Evolutionary conservation across 176 grass and related monocot genomes (phyloP), one percentile per base, ranked within the genome.

Genomic region (Paspalum notatum): DNA sequence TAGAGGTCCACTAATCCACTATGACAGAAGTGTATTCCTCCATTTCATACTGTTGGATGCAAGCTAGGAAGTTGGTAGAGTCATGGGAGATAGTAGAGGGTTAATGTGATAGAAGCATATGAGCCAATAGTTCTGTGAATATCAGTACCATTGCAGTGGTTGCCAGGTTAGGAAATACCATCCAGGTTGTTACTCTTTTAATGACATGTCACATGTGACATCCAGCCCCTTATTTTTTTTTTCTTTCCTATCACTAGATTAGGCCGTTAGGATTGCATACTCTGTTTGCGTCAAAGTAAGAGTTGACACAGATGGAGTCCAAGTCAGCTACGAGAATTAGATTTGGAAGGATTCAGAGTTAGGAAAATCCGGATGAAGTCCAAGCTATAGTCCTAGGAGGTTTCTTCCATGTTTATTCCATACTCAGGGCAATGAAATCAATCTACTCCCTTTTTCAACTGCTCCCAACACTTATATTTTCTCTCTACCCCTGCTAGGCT

Each of bases 331-430:
- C 4, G 27, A n/a, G 18, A 72, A 16, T 27, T 71, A 72, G 69
- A 46, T 69, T 16, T 60, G 12, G 17, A 43, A 26, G 27, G 44
- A 40, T 7, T 66, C 9, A 39, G 44, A 65, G 3, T 65, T 78
- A 15, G 17, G 45, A 39, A 65, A 65, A n/a, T 38, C 27, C 40
- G 27, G 58, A 26, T 60, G 47, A 14, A 62, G 15, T 63, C 48
- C 24, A n/a, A 37, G 22, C 47, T 16, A 17, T 18, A n/a, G 8
- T 62, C 5, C 13, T 59, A 66, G 18, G 47, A 66, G 3, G 7
- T 37, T 79, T 51, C 47, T 66, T 22, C 52, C 32, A 53, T 64
- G 26, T 53, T n/a, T n/a, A n/a, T n/a, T n/a, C n/a, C n/a, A n/a
- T n/a, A n/a, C n/a, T n/a, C n/a, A n/a, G n/a, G n/a, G n/a, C n/a